Percentiles rank a stretch among this genome's conserved stretches.
Conservation (phyloP, 192 early-diverging fungal genomes). For the Gonapodya prolifera region DNA sequence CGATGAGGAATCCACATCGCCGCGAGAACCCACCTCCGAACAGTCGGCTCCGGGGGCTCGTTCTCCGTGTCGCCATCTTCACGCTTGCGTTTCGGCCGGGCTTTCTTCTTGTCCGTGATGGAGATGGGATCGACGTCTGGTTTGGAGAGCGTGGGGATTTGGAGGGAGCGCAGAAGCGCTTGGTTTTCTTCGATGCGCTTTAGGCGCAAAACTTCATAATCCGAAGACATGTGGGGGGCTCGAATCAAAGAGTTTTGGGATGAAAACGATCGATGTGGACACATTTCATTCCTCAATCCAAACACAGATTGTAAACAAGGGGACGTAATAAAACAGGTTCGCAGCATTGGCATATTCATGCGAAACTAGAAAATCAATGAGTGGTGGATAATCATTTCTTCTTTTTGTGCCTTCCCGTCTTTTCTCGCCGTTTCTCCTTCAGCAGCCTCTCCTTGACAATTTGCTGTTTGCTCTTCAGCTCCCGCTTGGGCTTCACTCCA, state of each 20-base stretch:
- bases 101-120: not conserved
- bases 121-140: not conserved
- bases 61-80: not conserved
- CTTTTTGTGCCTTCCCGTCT: conserved; percentile 52
- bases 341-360: no score
- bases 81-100: not conserved
- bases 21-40: not conserved
- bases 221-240: no score
- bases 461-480: conserved; percentile 66
- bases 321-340: no score
- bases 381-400: no score
- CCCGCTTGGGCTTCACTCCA: conserved; percentile 33
- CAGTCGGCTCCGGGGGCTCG: not conserved
- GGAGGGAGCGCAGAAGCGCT: not conserved
- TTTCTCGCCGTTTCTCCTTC: conserved; percentile 63
- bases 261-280: no score
- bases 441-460: conserved; percentile 61
- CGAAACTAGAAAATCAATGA: no score
- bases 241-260: no score
- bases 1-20: not conserved
- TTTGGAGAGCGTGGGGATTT: not conserved
- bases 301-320: no score
- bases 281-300: no score
- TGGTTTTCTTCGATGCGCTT: not conserved
- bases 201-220: not conserved